A percentile compares a stretch with the other conserved stretches of the same genome.
Conservation (phyloP, 2,329 filamentous ascomycete genomes). For the Colletotrichum costaricense region DNA sequence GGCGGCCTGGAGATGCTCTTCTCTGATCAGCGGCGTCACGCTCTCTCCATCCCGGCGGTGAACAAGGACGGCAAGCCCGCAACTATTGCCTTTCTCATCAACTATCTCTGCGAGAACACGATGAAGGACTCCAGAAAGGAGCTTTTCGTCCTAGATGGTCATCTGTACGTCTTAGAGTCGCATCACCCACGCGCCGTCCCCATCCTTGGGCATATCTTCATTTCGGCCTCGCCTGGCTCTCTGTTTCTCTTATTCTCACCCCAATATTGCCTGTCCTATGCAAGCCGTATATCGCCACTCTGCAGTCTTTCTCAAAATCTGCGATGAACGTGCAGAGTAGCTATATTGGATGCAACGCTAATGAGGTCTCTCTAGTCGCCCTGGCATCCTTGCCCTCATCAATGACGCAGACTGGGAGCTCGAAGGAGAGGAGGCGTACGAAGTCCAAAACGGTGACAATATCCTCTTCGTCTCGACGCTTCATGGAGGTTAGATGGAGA, state of each 20-base stretch:
- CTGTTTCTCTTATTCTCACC: constrained; percentile 35
- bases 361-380: constrained; percentile 70
- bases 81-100: constrained; percentile 81
- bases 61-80: constrained; percentile 69
- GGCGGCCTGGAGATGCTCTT: constrained; percentile 97
- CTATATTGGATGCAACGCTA: constrained; percentile 32
- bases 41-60: constrained; percentile 73
- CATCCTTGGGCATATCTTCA: constrained; percentile 24
- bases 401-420: constrained; percentile 99
- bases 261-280: not conserved
- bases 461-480: constrained; percentile 97
- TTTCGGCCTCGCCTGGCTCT: constrained; percentile 19
- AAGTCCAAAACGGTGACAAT: constrained; percentile 84
- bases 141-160: constrained; percentile 86
- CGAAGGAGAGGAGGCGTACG: constrained; percentile 92
- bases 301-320: not conserved
- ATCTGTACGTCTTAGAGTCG: constrained; percentile 75
- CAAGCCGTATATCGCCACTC: constrained; percentile 26
- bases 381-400: constrained; percentile 94
- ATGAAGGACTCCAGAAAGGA: constrained; percentile 91
- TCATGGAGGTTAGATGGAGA: constrained; percentile 79
- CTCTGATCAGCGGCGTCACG: constrained; percentile 80
- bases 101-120: constrained; percentile 80
- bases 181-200: constrained; percentile 29
- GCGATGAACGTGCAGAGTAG: constrained; percentile 2